phyloP scores from a whole-genome alignment of 768 basidiomycete species.

The Pulveroboletus sp. region DNA sequence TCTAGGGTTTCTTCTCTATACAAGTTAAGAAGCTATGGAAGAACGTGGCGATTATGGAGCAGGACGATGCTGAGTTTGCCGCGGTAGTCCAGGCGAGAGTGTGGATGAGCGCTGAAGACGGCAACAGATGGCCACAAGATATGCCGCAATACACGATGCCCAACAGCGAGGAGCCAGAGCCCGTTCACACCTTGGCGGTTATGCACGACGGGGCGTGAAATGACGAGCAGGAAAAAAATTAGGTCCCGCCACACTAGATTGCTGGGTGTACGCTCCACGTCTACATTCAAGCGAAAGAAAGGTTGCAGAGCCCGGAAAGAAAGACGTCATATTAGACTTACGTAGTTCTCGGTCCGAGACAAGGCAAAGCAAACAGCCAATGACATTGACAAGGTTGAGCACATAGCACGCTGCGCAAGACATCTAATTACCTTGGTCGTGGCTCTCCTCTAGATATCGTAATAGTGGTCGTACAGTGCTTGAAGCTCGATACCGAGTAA shows the following conservation, averaged over 20 bases:
- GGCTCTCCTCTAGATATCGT: too few relatives aligned
- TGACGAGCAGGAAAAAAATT: too few relatives aligned
- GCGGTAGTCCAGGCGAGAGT: background rate
- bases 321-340: background rate
- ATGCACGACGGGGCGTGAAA: too few relatives aligned
- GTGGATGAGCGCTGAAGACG: background rate
- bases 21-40: slow-evolving; percentile 15
- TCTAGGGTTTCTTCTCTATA: background rate
- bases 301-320: background rate
- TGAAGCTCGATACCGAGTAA: too few relatives aligned
- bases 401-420: too few relatives aligned
- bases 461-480: too few relatives aligned
- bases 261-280: background rate
- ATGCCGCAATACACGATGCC: background rate
- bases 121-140: too few relatives aligned
- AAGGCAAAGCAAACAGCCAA: too few relatives aligned
- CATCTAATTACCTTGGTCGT: background rate
- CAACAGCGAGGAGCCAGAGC: background rate
- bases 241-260: too few relatives aligned
- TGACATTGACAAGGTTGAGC: background rate
- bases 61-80: slow-evolving; percentile 13
- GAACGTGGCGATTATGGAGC: slow-evolving; percentile 14
- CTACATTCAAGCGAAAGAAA: background rate
- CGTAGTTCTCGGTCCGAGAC: background rate
- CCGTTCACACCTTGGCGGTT: background rate